These are phyloP conservation scores for Osmanthus fragrans DNA, from an alignment of 257 asterid species.

Conservation along the genomic window DNA sequence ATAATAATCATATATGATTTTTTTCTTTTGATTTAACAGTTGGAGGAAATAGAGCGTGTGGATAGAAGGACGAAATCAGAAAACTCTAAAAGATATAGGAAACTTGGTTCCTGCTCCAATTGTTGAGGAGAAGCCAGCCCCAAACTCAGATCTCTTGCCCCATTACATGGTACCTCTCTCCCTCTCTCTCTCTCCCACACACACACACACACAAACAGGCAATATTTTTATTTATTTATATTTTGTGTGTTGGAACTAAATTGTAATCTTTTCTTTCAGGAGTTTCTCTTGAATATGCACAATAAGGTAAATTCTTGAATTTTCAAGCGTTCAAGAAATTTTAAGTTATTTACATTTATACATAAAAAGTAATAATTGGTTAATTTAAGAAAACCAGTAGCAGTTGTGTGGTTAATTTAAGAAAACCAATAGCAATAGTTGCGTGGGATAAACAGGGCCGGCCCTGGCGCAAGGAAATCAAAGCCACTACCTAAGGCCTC, in stretches of 20 bases:
- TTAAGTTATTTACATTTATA: too few relatives aligned
- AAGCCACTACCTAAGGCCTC: too few relatives aligned
- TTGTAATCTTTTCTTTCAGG: conserved; percentile 27
- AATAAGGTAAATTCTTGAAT: conserved; percentile 32
- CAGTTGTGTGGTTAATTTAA: too few relatives aligned
- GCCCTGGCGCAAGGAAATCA: too few relatives aligned
- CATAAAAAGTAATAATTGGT: too few relatives aligned
- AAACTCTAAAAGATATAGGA: conserved; percentile 4
- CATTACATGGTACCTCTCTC: conserved; percentile 29
- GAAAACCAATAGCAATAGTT: too few relatives aligned
- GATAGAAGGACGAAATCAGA: too few relatives aligned
- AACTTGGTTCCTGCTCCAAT: conserved; percentile 22
- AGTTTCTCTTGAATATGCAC: conserved; percentile 45
- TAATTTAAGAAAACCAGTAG: background rate
- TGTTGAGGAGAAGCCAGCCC: conserved; percentile 36
- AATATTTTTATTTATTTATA: background rate
- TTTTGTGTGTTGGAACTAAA: background rate
- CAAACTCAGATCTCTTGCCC: conserved; percentile 41
- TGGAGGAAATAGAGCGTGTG: conserved; percentile 37
- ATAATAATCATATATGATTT: background rate
- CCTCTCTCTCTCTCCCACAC: too few relatives aligned
- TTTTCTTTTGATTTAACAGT: background rate
- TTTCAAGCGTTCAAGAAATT: background rate
- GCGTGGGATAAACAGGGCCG: too few relatives aligned
- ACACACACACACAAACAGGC: background rate